Evolutionary conservation across 2,329 filamentous ascomycete genomes (phyloP).

Genomic region (Macrophomina pseudophaseolina): DNA sequence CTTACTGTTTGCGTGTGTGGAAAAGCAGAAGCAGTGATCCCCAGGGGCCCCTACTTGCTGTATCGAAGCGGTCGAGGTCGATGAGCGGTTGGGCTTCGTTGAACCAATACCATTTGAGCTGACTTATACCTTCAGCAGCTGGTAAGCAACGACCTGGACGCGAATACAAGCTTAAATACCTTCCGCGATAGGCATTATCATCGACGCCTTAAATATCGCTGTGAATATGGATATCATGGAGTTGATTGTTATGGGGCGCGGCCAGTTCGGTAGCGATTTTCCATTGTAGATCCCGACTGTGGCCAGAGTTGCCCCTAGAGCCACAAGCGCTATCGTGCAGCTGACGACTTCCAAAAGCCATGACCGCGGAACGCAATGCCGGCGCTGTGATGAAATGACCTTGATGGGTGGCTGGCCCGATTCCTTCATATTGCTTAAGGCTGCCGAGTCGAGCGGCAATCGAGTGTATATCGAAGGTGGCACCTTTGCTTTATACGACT

Average conservation of each 20-base stretch:
- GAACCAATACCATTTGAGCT: conserved; percentile 22
- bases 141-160: too few species aligned
- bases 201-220: neutral
- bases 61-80: conserved; percentile 17
- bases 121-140: conserved; percentile 4
- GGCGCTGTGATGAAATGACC: neutral
- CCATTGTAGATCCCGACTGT: conserved; percentile 10
- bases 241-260: conserved; percentile 17
- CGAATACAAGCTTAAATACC: neutral
- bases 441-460: neutral
- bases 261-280: conserved; percentile 8
- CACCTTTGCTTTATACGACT: neutral
- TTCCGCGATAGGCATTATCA: conserved; percentile 11
- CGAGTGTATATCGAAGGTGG: too few species aligned
- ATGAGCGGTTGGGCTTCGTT: neutral
- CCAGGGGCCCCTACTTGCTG: conserved; percentile 12
- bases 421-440: neutral
- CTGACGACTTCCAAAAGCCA: conserved; percentile 9
- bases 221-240: conserved; percentile 20
- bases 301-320: neutral
- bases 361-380: neutral
- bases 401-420: neutral
- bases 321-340: neutral
- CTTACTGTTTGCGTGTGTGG: neutral
- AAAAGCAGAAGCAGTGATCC: neutral